A percentile compares a stretch with the other conserved stretches of the same genome.
These are phyloP conservation scores for Arabidopsis suecica DNA, from an alignment of 345 rosid species.

Conservation along the genomic window DNA sequence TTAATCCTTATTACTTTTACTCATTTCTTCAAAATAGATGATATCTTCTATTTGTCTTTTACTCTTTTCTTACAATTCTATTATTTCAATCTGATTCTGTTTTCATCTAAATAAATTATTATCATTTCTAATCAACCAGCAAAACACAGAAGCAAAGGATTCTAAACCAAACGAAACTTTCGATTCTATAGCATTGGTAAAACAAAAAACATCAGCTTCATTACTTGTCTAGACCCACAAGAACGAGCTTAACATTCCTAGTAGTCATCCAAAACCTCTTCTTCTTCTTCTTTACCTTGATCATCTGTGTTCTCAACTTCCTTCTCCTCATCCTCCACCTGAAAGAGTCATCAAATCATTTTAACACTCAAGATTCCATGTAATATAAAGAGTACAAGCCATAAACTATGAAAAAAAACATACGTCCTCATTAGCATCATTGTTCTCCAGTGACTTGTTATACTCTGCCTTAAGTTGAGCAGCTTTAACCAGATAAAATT, in stretches of 20 bases:
- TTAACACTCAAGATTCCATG: neutral
- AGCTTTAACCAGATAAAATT: slow-evolving; percentile 70
- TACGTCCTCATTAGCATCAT: slow-evolving; percentile 52
- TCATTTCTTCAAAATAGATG: slow-evolving; percentile 42
- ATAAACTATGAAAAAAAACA: slow-evolving; percentile 1
- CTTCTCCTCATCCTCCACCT: slow-evolving; percentile 51
- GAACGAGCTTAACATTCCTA: slow-evolving; percentile 19
- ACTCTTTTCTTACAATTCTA: slow-evolving; percentile 23
- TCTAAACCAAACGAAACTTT: neutral
- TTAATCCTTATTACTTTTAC: slow-evolving; percentile 43
- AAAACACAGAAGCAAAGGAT: neutral
- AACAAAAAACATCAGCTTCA: slow-evolving; percentile 1
- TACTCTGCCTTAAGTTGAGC: slow-evolving; percentile 73
- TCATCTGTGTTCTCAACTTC: slow-evolving; percentile 33
- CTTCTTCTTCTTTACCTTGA: slow-evolving; percentile 48
- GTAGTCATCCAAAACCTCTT: slow-evolving; percentile 53
- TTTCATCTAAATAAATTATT: slow-evolving; percentile 33
- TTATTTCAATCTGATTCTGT: slow-evolving; percentile 34
- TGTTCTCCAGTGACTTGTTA: slow-evolving; percentile 52
- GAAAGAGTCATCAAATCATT: slow-evolving; percentile 22
- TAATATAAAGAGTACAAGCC: neutral
- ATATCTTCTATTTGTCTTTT: slow-evolving; percentile 42
- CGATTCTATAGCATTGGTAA: neutral
- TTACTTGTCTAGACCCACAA: neutral
- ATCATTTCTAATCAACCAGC: neutral